Conservation (phyloP, 2,329 filamentous ascomycete genomes). For the Colletotrichum sp. region DNA sequence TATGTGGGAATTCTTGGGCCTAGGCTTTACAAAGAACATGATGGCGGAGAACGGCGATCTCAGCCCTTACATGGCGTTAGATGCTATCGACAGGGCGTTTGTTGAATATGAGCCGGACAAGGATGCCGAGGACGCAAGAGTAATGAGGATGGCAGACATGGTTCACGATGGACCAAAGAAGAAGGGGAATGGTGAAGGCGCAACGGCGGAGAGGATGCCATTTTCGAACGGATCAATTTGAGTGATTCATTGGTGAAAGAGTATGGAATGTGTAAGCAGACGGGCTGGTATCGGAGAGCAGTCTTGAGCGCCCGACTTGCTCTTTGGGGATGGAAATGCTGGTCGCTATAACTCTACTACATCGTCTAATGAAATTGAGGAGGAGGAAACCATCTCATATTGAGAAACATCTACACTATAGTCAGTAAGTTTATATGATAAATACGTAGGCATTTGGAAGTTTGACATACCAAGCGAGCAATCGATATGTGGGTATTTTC, state of each 20-base stretch:
- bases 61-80: background rate
- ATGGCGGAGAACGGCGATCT: background rate
- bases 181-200: accelerated
- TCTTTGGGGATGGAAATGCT: background rate
- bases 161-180: background rate
- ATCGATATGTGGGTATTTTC: background rate
- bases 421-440: background rate
- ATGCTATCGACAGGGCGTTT: background rate
- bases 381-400: background rate
- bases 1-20: background rate
- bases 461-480: background rate
- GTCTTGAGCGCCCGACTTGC: background rate
- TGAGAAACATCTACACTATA: background rate
- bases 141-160: background rate
- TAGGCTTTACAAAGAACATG: background rate
- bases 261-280: background rate
- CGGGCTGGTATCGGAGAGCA: background rate
- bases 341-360: background rate
- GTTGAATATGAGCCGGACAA: background rate
- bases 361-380: background rate
- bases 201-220: background rate
- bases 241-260: accelerated
- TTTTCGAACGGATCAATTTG: background rate
- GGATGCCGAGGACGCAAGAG: background rate
- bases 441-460: background rate